Evolutionary conservation across 1,139 yeast species (phyloP).

Genomic region (Hyphopichia wangnamkhiaoensis): DNA sequence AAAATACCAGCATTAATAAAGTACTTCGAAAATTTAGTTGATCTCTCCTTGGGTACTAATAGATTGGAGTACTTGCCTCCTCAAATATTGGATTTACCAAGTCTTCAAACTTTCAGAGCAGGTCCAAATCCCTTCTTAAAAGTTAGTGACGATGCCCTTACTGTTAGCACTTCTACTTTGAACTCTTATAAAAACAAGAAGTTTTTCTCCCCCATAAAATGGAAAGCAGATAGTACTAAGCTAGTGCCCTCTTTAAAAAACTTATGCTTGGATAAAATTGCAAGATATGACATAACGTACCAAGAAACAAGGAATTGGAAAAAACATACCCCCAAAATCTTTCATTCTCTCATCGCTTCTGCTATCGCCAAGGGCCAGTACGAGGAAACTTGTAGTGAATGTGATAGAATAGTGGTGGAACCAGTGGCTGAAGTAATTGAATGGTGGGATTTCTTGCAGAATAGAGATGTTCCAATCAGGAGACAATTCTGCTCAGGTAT

Average conservation of each 20-base stretch:
- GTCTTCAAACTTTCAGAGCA: constrained; percentile 35
- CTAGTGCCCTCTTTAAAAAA: constrained; percentile 34
- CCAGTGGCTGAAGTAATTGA: constrained; percentile 45
- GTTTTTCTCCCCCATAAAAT: constrained; percentile 4
- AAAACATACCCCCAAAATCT: constrained; percentile 34
- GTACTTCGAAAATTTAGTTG: constrained; percentile 33
- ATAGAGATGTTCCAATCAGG: constrained; percentile 39
- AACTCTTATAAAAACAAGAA: constrained; percentile 12
- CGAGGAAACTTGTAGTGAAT: constrained; percentile 38
- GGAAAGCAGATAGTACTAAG: constrained; percentile 6
- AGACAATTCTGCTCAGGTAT: constrained; percentile 42
- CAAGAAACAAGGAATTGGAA: constrained; percentile 48
- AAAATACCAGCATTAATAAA: constrained; percentile 39
- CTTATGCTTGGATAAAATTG: constrained; percentile 36
- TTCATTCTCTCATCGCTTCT: constrained; percentile 33
- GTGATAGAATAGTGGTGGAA: constrained; percentile 37
- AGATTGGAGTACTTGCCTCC: constrained; percentile 36
- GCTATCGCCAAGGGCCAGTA: constrained; percentile 45
- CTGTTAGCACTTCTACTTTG: constrained; percentile 14
- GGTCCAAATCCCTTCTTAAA: constrained; percentile 46
- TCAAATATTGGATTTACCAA: constrained; percentile 34
- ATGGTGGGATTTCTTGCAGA: constrained; percentile 50
- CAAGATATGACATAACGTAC: constrained; percentile 45
- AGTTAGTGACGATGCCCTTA: constrained; percentile 30
- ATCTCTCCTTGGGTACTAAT: constrained; percentile 43